Evolutionary conservation across 1,139 yeast species (phyloP).

Genomic region (Hemisphaericaspora xylofermentans): DNA sequence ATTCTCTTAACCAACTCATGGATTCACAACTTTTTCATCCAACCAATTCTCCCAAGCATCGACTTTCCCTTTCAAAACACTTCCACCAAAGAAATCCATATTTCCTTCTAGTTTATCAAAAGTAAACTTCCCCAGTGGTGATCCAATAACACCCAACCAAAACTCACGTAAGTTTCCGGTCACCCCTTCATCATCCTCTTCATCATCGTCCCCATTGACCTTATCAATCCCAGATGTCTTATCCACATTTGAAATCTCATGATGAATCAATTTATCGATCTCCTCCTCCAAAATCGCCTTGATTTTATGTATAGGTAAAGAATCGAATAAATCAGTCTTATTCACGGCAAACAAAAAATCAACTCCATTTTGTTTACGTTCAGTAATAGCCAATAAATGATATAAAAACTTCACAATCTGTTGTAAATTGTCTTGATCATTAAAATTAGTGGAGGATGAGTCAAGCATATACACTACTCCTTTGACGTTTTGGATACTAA

Average conservation of each 20-base stretch:
- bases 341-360: constrained; percentile 78
- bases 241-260: constrained; percentile 35
- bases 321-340: constrained; percentile 79
- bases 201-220: constrained; percentile 25
- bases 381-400: constrained; percentile 56
- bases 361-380: constrained; percentile 59
- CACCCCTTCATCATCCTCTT: constrained; percentile 17
- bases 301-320: constrained; percentile 67
- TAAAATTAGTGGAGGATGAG: constrained; percentile 44
- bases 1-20: constrained; percentile 12
- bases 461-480: constrained; percentile 76
- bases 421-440: constrained; percentile 36
- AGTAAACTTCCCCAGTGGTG: constrained; percentile 39
- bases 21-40: constrained; percentile 66
- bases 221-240: constrained; percentile 37
- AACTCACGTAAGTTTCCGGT: constrained; percentile 32
- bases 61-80: constrained; percentile 56
- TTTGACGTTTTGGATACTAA: constrained; percentile 45
- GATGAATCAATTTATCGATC: constrained; percentile 54
- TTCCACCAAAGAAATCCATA: constrained; percentile 69
- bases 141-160: constrained; percentile 49
- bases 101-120: constrained; percentile 73
- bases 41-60: constrained; percentile 76
- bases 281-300: constrained; percentile 60
- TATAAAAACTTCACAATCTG: constrained; percentile 53